Evolutionary conservation across 345 rosid genomes (phyloP).

Genomic region (Syzygium aromaticum): DNA sequence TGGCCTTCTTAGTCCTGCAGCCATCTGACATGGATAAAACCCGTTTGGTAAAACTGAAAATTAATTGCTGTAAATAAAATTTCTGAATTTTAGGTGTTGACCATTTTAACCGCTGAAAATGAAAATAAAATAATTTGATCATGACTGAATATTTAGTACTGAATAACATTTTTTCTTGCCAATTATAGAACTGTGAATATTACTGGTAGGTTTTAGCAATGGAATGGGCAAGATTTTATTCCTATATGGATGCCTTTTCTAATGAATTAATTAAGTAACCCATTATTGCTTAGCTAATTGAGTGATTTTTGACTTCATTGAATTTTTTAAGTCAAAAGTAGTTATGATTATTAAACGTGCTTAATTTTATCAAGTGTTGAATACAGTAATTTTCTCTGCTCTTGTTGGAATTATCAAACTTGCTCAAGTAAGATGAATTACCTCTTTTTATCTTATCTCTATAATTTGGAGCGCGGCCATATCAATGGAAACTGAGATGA

Average conservation of each 20-base stretch:
- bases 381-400: neutral
- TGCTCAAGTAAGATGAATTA: neutral
- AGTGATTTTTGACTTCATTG: neutral
- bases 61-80: neutral
- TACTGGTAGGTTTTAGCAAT: neutral
- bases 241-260: neutral
- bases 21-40: neutral
- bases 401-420: neutral
- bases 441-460: neutral
- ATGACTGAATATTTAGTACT: neutral
- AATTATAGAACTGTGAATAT: neutral
- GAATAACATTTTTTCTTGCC: neutral
- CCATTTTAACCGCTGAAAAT: neutral
- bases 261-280: neutral
- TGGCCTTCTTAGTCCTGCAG: neutral
- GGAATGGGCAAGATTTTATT: neutral
- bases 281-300: neutral
- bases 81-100: neutral
- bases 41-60: neutral
- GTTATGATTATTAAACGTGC: neutral
- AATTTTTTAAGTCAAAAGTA: neutral
- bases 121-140: neutral
- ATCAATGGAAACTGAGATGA: neutral
- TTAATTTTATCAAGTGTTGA: neutral
- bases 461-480: neutral